These are phyloP conservation scores for Lipomyces yamanashiensis DNA, from an alignment of 805 yeast species.

Conservation along the genomic window DNA sequence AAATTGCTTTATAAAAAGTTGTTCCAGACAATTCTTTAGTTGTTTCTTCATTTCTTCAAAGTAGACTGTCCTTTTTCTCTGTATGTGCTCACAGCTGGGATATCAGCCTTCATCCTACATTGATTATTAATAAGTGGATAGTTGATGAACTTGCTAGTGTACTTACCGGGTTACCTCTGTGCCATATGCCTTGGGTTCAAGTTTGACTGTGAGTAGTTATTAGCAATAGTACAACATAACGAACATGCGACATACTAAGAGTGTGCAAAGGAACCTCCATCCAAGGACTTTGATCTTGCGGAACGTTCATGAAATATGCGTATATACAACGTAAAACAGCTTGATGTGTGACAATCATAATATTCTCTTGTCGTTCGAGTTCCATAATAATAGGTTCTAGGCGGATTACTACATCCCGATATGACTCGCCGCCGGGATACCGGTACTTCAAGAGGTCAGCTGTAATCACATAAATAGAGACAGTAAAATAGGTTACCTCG, in stretches of 20 bases:
- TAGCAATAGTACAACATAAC: neutral
- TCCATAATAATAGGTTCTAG: conserved; percentile 98
- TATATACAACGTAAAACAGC: conserved; percentile 95
- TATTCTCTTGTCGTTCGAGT: conserved; percentile 94
- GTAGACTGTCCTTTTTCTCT: conserved; percentile 74
- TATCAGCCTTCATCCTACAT: conserved; percentile 80
- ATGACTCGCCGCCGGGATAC: conserved; percentile 96
- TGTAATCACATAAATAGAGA: neutral
- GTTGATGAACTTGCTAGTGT: neutral
- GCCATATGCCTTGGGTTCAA: conserved; percentile 94
- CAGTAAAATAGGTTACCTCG: conserved; percentile 49
- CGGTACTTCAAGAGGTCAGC: conserved; percentile 55
- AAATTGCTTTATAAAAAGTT: neutral
- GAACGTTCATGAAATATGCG: conserved; percentile 98
- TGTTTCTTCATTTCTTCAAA: conserved; percentile 1
- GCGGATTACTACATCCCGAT: conserved; percentile 91
- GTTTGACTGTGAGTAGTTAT: conserved; percentile 51
- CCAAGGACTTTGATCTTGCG: conserved; percentile 98
- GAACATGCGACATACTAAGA: conserved; percentile 49
- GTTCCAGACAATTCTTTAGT: neutral
- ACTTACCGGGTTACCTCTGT: conserved; percentile 69
- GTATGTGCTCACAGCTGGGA: conserved; percentile 97
- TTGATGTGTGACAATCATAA: conserved; percentile 94
- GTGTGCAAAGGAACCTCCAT: conserved; percentile 98
- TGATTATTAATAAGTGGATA: neutral